Base-by-base conservation (phyloP, 2,329 filamentous ascomycete species). In the Bretziella fagacearum region DNA sequence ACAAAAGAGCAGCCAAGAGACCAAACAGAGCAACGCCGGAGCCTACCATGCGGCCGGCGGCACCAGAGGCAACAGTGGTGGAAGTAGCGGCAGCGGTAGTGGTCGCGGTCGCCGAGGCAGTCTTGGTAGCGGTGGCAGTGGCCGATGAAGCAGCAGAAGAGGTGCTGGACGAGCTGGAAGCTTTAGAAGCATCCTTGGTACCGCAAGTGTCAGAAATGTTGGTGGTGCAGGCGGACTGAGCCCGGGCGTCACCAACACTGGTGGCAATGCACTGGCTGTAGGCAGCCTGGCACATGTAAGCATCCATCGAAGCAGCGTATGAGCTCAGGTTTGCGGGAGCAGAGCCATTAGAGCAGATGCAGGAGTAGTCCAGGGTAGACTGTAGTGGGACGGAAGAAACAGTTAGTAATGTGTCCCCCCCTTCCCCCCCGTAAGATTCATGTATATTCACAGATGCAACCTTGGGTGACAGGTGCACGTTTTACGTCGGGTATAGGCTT, bases 301-400 rank as follows among this genome's bases (percentile, higher is more conserved):
- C 65, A 41, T 66, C 65, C 53, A 76, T 60, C 2, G 70, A 72
- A 62, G 73, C 65, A 42, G 52, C 54, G 61, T 72, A 76, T 58
- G 68, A 65, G 58, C 72, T 61, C 39, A 76, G 65, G 49, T 67
- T 68, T 11, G 71, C 70, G 5, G 63, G 61, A 40, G 63, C 65
- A 55, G 57, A 60, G 59, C 74, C 71, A 52, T 59, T 55, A 27
- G 56, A 46, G 63, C 72, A 75, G 13, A 59, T 63, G 59, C 72
- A 76, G 13, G 56, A 53, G 60, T 65, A 75, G 46, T 59, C 53
- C 36, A 75, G 63, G 36, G 62, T 62, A 33, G 47, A 46, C 66
- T 72, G 26, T 17, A 22, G 3, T 40, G 10, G 13, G 15, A 25
- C 6, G 10, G 15, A 25, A n/a, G 2, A 17, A 25, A 23, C 2